phyloP scores from a whole-genome alignment of 2,329 filamentous ascomycete genomes.

The Dactylonectria macrodidyma region DNA sequence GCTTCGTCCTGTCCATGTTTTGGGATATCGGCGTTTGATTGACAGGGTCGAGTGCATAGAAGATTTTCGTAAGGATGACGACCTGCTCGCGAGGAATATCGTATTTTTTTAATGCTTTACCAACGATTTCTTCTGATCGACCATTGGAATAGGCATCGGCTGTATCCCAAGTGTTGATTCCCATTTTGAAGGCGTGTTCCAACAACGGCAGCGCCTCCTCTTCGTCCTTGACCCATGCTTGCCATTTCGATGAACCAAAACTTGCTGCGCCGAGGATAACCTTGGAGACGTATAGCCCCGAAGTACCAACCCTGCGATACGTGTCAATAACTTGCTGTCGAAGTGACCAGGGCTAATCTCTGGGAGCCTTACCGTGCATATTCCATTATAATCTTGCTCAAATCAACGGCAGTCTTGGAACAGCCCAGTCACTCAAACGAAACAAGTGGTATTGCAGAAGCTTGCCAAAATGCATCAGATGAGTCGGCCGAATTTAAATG shows the following conservation, averaged over 20 bases:
- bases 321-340: no score
- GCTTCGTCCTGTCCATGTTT: no score
- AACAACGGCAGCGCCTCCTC: not conserved
- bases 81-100: not conserved
- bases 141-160: not conserved
- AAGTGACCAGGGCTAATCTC: no score
- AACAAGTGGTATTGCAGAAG: no score
- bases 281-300: not conserved
- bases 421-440: no score
- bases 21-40: no score
- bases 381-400: no score
- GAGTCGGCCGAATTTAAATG: no score
- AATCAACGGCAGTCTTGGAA: no score
- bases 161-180: conserved; percentile 2
- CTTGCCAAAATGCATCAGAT: no score
- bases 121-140: not conserved
- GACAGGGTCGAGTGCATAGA: no score
- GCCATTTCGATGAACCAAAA: not conserved
- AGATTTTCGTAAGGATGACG: not conserved
- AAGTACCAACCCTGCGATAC: not conserved
- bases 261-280: not conserved
- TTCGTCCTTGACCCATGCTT: not conserved
- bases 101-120: not conserved
- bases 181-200: not conserved
- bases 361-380: no score